Conservation (phyloP, 768 basidiomycete genomes). For the Sarcomyxa edulis region DNA sequence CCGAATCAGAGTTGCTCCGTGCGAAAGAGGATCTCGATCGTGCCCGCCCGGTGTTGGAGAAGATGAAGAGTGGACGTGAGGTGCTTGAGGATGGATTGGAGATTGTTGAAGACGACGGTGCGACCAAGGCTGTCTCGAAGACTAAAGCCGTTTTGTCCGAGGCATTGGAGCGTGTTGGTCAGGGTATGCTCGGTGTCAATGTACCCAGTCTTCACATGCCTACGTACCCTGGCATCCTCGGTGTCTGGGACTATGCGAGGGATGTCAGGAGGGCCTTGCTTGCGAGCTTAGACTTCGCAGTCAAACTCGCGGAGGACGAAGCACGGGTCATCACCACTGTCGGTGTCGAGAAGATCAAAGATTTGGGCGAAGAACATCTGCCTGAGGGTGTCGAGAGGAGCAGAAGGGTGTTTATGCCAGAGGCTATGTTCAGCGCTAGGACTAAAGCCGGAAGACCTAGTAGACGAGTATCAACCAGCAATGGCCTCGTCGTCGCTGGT, state of each 20-base stretch:
- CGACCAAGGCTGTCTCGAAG: conserved; percentile 41
- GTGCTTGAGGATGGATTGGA: conserved; percentile 77
- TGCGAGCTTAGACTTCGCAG: conserved; percentile 74
- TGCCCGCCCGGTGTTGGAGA: conserved; percentile 79
- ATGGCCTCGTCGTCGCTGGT: conserved; percentile 65
- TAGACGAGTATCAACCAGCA: conserved; percentile 27
- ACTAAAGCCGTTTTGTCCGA: conserved; percentile 55
- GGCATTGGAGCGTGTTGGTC: conserved; percentile 73
- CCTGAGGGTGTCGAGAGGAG: conserved; percentile 78
- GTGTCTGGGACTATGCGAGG: conserved; percentile 80
- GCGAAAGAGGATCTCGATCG: conserved; percentile 67
- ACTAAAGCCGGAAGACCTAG: conserved; percentile 24
- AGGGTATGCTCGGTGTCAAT: conserved; percentile 66
- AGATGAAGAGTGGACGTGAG: conserved; percentile 74
- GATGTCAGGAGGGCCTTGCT: conserved; percentile 78
- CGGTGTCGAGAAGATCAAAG: conserved; percentile 61
- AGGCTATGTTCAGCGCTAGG: conserved; percentile 86
- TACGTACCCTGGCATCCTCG: conserved; percentile 75
- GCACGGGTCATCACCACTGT: conserved; percentile 61
- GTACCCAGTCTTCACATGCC: conserved; percentile 50
- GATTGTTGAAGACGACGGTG: conserved; percentile 69
- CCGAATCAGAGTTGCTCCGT: conserved; percentile 66
- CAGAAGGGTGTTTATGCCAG: conserved; percentile 87
- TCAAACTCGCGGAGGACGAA: conserved; percentile 78
- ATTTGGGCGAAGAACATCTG: conserved; percentile 73